Percentiles rank a stretch among this genome's conserved stretches.
Evolutionary conservation across 176 grass and related monocot genomes (phyloP).

Genomic region (Leersia perrieri): DNA sequence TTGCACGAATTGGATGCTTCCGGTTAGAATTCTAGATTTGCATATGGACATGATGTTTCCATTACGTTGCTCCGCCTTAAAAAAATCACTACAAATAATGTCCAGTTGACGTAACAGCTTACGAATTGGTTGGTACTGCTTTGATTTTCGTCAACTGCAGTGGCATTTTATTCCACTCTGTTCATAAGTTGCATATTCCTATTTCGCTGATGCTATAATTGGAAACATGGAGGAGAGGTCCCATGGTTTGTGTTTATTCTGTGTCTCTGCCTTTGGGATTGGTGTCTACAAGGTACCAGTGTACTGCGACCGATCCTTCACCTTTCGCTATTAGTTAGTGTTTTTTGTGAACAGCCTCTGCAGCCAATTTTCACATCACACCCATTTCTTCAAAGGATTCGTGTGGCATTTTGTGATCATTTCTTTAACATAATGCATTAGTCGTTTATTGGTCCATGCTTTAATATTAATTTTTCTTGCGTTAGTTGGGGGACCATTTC

Average conservation of each 20-base stretch:
- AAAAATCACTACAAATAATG: constrained; percentile 7
- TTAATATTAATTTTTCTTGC: background rate
- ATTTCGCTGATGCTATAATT: background rate
- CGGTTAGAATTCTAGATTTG: background rate
- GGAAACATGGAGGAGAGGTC: background rate
- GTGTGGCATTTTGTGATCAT: background rate
- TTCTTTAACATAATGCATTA: background rate
- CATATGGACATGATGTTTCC: background rate
- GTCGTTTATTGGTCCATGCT: background rate
- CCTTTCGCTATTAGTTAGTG: background rate
- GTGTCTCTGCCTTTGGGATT: background rate
- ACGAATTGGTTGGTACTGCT: background rate
- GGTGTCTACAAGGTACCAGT: background rate
- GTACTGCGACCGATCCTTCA: background rate
- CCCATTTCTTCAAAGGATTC: background rate
- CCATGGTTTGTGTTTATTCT: background rate
- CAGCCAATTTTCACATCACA: background rate
- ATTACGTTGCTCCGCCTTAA: background rate
- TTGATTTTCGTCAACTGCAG: background rate
- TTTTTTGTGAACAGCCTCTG: background rate
- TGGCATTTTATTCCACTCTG: background rate
- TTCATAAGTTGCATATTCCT: background rate
- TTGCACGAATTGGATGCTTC: background rate
- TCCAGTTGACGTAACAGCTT: background rate
- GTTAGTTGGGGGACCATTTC: background rate